Evolutionary conservation across 352 stramenopile genomes (phyloP).

Genomic region (Hyaloperonospora brassicae): DNA sequence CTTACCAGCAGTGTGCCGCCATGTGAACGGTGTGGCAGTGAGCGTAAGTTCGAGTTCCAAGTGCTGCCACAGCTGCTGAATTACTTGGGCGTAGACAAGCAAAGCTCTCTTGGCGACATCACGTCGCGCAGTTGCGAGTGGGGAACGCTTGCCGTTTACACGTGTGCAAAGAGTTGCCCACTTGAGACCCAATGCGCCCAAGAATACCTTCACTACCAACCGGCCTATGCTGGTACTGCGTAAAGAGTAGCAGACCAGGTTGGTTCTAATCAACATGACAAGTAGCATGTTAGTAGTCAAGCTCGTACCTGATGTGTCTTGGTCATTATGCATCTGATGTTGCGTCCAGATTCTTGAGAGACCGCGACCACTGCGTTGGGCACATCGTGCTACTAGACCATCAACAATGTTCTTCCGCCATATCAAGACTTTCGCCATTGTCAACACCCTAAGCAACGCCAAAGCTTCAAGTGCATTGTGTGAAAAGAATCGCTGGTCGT

Average conservation of each 20-base stretch:
- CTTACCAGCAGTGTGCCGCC: conserved; percentile 38
- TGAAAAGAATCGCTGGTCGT: too few relatives aligned
- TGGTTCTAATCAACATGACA: conserved; percentile 16
- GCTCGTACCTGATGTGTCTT: conserved; percentile 20
- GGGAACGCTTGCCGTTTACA: conserved; percentile 89
- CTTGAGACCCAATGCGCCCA: conserved; percentile 42
- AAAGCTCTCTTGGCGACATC: conserved; percentile 48
- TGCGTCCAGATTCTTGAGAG: conserved; percentile 24
- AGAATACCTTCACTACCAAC: conserved; percentile 75
- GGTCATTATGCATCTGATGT: conserved; percentile 15
- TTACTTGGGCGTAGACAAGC: conserved; percentile 80
- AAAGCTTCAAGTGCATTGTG: too few relatives aligned
- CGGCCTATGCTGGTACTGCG: conserved; percentile 43
- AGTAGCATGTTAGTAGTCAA: too few relatives aligned
- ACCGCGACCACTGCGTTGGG: conserved; percentile 6
- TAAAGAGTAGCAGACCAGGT: conserved; percentile 7
- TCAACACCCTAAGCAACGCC: too few relatives aligned
- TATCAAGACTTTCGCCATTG: conserved; percentile 4
- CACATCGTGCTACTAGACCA: not conserved
- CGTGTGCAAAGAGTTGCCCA: conserved; percentile 85
- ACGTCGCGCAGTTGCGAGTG: conserved; percentile 76
- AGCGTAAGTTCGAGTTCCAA: conserved; percentile 91
- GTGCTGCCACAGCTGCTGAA: conserved; percentile 92
- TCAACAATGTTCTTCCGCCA: not conserved
- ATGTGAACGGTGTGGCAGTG: conserved; percentile 74